Evolutionary conservation across 1,284 basidiomycete genomes (phyloP), one percentile per base, ranked within the genome.

Genomic region (Omphalotus olearius): DNA sequence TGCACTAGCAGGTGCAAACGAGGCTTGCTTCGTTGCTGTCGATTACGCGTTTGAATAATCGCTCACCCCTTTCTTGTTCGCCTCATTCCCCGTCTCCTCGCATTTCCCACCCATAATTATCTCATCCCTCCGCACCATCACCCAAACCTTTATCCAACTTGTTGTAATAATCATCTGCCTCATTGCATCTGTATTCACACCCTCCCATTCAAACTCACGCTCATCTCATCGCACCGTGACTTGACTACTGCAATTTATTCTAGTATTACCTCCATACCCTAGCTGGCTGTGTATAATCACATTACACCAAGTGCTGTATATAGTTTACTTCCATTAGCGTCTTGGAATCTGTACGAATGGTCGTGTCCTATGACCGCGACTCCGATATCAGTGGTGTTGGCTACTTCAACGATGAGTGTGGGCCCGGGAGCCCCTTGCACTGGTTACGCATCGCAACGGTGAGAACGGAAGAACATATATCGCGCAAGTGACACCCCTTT

Each of bases 21-120:
- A 87, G 60, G 86, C 85, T 6, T 88, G 86, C 62, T 78, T 76
- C 54, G 75, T 75, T 49, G 85, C 85, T 20, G 85, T 88, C 58
- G 78, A 82, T 57, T 88, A 88, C 65, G 78, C 78, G 33, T 79
- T 86, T 56, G 85, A 88, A 62, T 79, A 66, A 74, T 28, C 14
- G 2, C 38, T 40, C 17, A 23, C 23, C 37, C 33, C 18, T 25
- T 25, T 41, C 16, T 6, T 16, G 28, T 23, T 23, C 37, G 16
- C 44, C n/a, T 33, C 37, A 23, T 45, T 13, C 17, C 30, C 25
- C 43, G n/a, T 35, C 11, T 30, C 16, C 45, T 50, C 47, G 45
- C 40, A 39, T 50, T 38, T 16, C 35, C 47, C 46, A 25, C 39
- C 26, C 51, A 28, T 44, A n/a, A 2, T 33, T 33, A 33, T 45